phyloP scores from a whole-genome alignment of 305 asterid genomes.

The Fraxinus ornus region DNA sequence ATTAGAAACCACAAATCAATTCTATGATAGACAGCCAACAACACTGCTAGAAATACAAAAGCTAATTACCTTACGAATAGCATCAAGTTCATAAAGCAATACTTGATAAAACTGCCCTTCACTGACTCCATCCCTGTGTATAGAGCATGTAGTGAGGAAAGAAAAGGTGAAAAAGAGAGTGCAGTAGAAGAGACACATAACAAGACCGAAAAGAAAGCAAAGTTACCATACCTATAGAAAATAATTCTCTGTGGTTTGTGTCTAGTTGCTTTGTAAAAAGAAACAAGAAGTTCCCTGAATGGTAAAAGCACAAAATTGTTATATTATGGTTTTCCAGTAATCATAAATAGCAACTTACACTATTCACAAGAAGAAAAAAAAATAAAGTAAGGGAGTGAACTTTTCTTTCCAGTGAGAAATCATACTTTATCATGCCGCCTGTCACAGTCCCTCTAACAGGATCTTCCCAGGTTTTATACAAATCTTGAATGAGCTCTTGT shows the following conservation, averaged over 20 bases:
- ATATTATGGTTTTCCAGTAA: background rate
- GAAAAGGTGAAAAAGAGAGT: constrained; percentile 1
- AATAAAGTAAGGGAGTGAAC: background rate
- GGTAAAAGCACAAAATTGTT: constrained; percentile 13
- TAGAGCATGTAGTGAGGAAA: background rate
- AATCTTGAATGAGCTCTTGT: constrained; percentile 90
- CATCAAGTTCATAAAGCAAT: constrained; percentile 82
- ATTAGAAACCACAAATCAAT: background rate
- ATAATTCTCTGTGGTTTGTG: constrained; percentile 86
- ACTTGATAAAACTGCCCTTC: constrained; percentile 98
- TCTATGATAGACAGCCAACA: background rate
- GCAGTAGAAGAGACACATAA: background rate
- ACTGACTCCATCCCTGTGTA: constrained; percentile 92
- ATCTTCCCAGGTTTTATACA: constrained; percentile 86
- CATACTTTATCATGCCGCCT: constrained; percentile 95
- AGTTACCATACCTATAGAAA: constrained; percentile 62
- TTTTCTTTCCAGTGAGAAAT: background rate
- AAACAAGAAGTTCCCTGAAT: constrained; percentile 80
- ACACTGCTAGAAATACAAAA: constrained; percentile 5
- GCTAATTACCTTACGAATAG: constrained; percentile 75
- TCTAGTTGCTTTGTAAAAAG: constrained; percentile 87
- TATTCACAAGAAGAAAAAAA: background rate
- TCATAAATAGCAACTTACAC: background rate
- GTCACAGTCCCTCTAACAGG: constrained; percentile 74
- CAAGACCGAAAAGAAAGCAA: background rate